Evolutionary conservation across 2,329 filamentous ascomycete genomes (phyloP).

Genomic region (Curvularia spicifera): DNA sequence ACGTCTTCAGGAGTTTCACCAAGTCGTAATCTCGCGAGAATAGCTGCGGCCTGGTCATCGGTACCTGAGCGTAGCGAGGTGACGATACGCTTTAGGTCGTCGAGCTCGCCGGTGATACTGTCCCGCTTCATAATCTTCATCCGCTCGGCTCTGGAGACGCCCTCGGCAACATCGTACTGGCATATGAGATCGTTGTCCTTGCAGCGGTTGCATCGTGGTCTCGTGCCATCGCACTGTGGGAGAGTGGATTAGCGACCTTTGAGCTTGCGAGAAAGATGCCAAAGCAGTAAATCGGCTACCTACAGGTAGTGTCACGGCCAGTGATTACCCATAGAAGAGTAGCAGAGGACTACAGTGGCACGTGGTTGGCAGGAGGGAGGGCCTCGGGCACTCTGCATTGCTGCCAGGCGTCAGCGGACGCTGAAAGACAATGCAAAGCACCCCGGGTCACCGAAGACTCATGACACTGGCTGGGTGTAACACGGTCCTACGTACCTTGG

Average conservation of each 20-base stretch:
- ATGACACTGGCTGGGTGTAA: slow-evolving; percentile 6
- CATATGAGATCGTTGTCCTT: slow-evolving; percentile 26
- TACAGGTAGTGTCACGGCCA: slow-evolving; percentile 15
- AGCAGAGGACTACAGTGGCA: slow-evolving; percentile 2
- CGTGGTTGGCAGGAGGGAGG: neutral
- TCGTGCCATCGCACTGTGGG: slow-evolving; percentile 30
- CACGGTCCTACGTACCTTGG: slow-evolving; percentile 27
- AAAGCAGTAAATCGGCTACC: slow-evolving; percentile 6
- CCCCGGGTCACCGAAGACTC: slow-evolving; percentile 1
- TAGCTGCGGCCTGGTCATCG: slow-evolving; percentile 29
- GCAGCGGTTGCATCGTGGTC: slow-evolving; percentile 32
- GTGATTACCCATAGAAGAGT: slow-evolving; percentile 17
- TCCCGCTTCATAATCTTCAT: slow-evolving; percentile 36
- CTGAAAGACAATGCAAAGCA: slow-evolving; percentile 1
- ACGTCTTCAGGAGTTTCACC: slow-evolving; percentile 31
- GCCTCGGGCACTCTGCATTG: slow-evolving; percentile 2
- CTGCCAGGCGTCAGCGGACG: neutral
- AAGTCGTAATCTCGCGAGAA: slow-evolving; percentile 28
- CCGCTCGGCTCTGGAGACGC: slow-evolving; percentile 33
- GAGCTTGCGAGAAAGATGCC: neutral
- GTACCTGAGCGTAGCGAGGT: slow-evolving; percentile 26
- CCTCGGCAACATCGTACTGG: slow-evolving; percentile 35
- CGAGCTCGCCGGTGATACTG: slow-evolving; percentile 24
- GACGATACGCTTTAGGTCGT: slow-evolving; percentile 33
- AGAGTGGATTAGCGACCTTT: neutral